Evolutionary conservation across 2,329 filamentous ascomycete genomes (phyloP), one percentile per base, ranked within the genome.

Genomic region (Nemania sp.): DNA sequence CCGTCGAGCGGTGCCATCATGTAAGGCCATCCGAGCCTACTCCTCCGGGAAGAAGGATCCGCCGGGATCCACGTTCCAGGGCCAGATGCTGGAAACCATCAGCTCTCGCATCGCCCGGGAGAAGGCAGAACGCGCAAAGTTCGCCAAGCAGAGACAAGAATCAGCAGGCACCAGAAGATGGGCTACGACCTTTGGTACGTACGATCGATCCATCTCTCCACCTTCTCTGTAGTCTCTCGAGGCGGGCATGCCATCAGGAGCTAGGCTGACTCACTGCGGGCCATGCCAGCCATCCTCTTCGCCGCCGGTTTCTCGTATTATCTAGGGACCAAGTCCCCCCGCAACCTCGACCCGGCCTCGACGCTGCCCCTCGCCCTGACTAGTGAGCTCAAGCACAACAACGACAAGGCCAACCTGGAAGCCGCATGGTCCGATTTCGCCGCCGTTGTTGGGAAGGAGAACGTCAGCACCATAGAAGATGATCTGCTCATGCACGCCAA

Each of bases 361-460:
- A 90, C 87, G 11, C 75, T 86, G 2, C 85, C 87, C 25, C 80
- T 90, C 7, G 73, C 74, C 62, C 78, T 80, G 53, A 78, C 80
- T 11, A 77, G 69, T 29, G 72, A 81, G n/a, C 83, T 83, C 10
- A 76, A 76, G 67, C 84, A 88, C 74, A 84, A 87, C 68, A 80
- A 80, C 55, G 82, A 82, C 64, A 81, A 84, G 60, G 80, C 84
- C 67, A 88, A 89, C 70, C 82, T 90, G 69, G 84, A 89, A 75
- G 85, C 87, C 25, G 85, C 87, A 3, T 90, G 87, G 87, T 77
- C 84, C n/a, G 87, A 90, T 74, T 88, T 90, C 62, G 81, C 82
- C 57, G 81, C 80, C 56, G 81, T 90, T 50, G 81, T 90, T 3
- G 87, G 87, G 65, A 80, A 82, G 71, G 85, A 87, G 13, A 81